These are phyloP conservation scores for Cubamyces sp. DNA, from an alignment of 768 basidiomycete species.

Conservation along the genomic window DNA sequence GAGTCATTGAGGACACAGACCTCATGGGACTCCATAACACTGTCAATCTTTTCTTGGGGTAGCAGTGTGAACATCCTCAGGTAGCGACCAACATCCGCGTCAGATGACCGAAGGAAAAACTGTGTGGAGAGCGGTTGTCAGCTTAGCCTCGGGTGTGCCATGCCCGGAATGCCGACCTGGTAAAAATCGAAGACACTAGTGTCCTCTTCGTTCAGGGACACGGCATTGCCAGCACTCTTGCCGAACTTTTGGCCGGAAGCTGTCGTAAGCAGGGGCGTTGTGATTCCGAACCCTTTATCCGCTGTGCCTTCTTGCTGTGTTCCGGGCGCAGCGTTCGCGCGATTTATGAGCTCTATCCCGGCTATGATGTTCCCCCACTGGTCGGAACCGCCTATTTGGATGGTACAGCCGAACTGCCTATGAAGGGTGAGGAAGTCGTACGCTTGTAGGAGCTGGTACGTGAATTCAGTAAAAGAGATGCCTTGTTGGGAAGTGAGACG, in stretches of 20 bases:
- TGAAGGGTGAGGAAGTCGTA: constrained; percentile 89
- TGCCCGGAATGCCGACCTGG: constrained; percentile 57
- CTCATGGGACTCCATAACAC: constrained; percentile 59
- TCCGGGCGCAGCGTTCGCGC: constrained; percentile 38
- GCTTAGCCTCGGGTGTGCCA: neutral
- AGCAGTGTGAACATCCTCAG: constrained; percentile 85
- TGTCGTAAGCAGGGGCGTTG: constrained; percentile 93
- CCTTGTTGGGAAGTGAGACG: constrained; percentile 81
- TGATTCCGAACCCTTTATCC: constrained; percentile 74
- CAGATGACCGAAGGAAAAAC: constrained; percentile 88
- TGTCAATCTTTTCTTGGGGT: constrained; percentile 56
- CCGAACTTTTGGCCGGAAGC: constrained; percentile 94
- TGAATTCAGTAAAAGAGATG: constrained; percentile 98
- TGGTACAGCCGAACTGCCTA: constrained; percentile 64
- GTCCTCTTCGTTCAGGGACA: constrained; percentile 81
- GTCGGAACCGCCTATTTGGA: constrained; percentile 96
- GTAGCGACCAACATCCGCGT: constrained; percentile 79
- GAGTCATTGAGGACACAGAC: constrained; percentile 40
- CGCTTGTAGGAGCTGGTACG: constrained; percentile 96
- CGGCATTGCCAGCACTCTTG: constrained; percentile 94
- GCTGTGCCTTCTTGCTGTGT: constrained; percentile 11
- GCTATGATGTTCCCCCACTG: constrained; percentile 99
- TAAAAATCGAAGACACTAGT: constrained; percentile 95
- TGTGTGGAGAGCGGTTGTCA: constrained; percentile 37
- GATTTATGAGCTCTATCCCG: constrained; percentile 88